Conservation (phyloP, 2,329 filamentous ascomycete genomes). For the Fusarium buharicum region DNA sequence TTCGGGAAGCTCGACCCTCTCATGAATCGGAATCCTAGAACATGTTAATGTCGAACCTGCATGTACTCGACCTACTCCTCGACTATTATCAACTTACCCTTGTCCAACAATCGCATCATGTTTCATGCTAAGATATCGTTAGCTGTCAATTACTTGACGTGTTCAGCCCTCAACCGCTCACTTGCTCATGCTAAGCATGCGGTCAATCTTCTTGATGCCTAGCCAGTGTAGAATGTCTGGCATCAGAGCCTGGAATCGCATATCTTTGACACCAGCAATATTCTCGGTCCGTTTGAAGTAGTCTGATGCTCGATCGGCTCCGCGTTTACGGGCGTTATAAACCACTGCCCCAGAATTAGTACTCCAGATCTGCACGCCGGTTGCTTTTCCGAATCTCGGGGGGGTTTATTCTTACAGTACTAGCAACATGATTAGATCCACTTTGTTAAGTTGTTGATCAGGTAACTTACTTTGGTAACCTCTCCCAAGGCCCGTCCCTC, state of each 20-base stretch:
- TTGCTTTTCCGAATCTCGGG: conserved; percentile 1
- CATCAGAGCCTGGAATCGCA: conserved; percentile 99
- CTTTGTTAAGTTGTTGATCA: background rate
- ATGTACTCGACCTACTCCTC: conserved; percentile 4
- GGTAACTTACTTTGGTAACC: conserved; percentile 82
- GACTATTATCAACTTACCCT: conserved; percentile 63
- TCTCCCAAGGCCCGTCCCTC: conserved; percentile 94
- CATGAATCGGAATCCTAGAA: conserved; percentile 80
- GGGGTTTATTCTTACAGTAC: conserved; percentile 37
- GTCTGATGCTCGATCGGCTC: conserved; percentile 82
- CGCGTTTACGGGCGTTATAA: conserved; percentile 84
- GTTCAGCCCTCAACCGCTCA: conserved; percentile 56
- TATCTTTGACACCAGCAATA: conserved; percentile 94
- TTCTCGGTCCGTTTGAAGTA: conserved; percentile 99
- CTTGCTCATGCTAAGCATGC: conserved; percentile 99
- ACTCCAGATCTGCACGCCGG: conserved; percentile 21
- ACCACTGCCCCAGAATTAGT: conserved; percentile 57
- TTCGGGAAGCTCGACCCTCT: conserved; percentile 91
- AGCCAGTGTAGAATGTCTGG: conserved; percentile 98
- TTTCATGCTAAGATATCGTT: conserved; percentile 74
- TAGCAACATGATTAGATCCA: conserved; percentile 31
- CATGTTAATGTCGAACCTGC: conserved; percentile 25
- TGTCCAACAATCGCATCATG: conserved; percentile 88
- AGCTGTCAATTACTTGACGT: conserved; percentile 38
- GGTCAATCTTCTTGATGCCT: conserved; percentile 97